Evolutionary conservation across 495 filamentous ascomycete genomes (phyloP).

Genomic region (Rusavskia elegans): DNA sequence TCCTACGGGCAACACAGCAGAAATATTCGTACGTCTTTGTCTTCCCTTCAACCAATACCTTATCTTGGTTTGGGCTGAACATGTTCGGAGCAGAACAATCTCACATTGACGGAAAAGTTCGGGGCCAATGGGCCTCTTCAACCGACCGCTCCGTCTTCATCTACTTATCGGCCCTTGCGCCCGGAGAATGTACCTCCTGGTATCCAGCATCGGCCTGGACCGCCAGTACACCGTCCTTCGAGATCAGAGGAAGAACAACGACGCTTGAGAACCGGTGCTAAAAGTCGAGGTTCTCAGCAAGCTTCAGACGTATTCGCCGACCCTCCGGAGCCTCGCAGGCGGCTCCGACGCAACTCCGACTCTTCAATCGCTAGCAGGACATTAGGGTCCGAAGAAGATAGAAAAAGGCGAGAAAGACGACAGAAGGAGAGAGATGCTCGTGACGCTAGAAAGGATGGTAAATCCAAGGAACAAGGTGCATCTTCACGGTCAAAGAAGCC

Average conservation of each 20-base stretch:
- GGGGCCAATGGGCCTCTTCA: constrained; percentile 10
- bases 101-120: constrained; percentile 32
- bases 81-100: constrained; percentile 24
- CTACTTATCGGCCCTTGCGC: constrained; percentile 22
- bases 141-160: constrained; percentile 24
- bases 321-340: constrained; percentile 23
- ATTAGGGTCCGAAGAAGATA: constrained; percentile 58
- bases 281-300: constrained; percentile 17
- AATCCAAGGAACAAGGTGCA: constrained; percentile 15
- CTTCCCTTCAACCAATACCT: background rate
- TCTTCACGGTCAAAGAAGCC: constrained; percentile 31
- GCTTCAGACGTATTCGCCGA: constrained; percentile 47
- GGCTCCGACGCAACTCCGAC: constrained; percentile 76
- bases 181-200: constrained; percentile 24
- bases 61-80: background rate
- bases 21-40: constrained; percentile 67
- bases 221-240: constrained; percentile 38
- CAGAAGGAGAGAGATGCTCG: constrained; percentile 53
- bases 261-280: constrained; percentile 19
- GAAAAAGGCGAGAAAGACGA: constrained; percentile 52
- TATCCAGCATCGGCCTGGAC: constrained; percentile 16
- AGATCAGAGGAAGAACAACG: constrained; percentile 37
- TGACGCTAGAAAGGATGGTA: constrained; percentile 29
- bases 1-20: constrained; percentile 51
- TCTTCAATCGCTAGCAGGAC: constrained; percentile 62